phyloP scores from a whole-genome alignment of 1,284 basidiomycete genomes.

The Macrocystidia cucumis region DNA sequence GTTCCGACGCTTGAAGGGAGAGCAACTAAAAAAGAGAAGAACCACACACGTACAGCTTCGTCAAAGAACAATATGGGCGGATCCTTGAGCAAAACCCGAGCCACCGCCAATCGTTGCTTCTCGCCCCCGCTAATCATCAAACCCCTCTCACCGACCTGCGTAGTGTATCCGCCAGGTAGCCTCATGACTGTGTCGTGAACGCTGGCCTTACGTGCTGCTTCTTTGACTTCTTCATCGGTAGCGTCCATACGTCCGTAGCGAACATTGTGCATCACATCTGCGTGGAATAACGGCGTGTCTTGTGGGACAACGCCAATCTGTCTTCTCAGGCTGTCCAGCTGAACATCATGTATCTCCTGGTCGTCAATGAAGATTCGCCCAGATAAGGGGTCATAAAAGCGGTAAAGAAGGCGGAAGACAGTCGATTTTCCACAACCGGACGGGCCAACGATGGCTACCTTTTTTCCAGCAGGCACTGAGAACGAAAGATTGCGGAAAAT shows the following conservation, averaged over 20 bases:
- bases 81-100: slow-evolving; percentile 88
- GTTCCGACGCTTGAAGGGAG: no score
- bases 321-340: slow-evolving; percentile 67
- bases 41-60: slow-evolving; percentile 69
- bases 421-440: slow-evolving; percentile 99
- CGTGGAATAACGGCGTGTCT: slow-evolving; percentile 96
- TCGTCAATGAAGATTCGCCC: slow-evolving; percentile 84
- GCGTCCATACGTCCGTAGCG: slow-evolving; percentile 89
- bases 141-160: slow-evolving; percentile 93
- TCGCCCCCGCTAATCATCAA: slow-evolving; percentile 98
- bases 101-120: slow-evolving; percentile 94
- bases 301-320: slow-evolving; percentile 94
- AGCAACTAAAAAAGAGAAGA: neutral
- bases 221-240: slow-evolving; percentile 82
- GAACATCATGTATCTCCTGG: slow-evolving; percentile 76
- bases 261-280: slow-evolving; percentile 92
- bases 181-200: slow-evolving; percentile 78
- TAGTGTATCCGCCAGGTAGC: slow-evolving; percentile 82
- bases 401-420: slow-evolving; percentile 88
- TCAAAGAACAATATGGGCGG: slow-evolving; percentile 96
- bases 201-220: slow-evolving; percentile 80
- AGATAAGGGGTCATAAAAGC: slow-evolving; percentile 85
- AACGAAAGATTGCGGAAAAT: slow-evolving; percentile 91
- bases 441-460: slow-evolving; percentile 94
- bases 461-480: slow-evolving; percentile 90